Evolutionary conservation across 495 filamentous ascomycete species (phyloP), one percentile per base, ranked within the genome.

Genomic region (Aspergillus hancockii): DNA sequence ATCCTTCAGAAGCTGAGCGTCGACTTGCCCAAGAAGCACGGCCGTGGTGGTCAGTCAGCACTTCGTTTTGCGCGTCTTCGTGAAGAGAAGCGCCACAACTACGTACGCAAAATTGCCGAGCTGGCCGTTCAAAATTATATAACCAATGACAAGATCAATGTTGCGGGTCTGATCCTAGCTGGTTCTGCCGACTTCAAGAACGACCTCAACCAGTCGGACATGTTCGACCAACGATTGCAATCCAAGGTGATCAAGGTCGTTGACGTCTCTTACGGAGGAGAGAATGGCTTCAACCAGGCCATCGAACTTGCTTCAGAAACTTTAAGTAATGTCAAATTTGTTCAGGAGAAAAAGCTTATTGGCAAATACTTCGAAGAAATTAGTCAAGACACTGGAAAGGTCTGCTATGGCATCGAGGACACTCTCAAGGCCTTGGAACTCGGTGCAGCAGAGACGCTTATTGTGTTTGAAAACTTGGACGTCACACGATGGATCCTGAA

Each of bases 121-220:
- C 77, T 96, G 77, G 94, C 94, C 40, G 94, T 98, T 23, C 94
- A 98, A 76, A 97, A 97, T 73, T 98, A 92, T 72, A 98, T 98
- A 75, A 95, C 92, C 62, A 88, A 88, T 71, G 94, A 98, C 78
- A 98, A 98, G 79, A 89, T 94, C 77, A 98, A 98, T 71, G 92
- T 97, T 31, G 92, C 89, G 52, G 95, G 94, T 63, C 72, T 98
- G 55, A 94, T 98, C 68, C 79, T 98, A 55, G 94, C 94, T 55
- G 94, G 94, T 75, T 97, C 93, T 23, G 94, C 94, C 62, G 94
- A 98, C 79, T 98, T 98, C 86, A 98, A 98, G 82, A 98, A 96
- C 76, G 94, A 98, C 65, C 81, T 98, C 12, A 97, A 97, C 75
- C 91, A 93, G 67, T 97, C 93, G 49, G 94, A 98, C 75, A 83